A percentile compares a stretch with the other conserved stretches of the same genome.
phyloP scores from a whole-genome alignment of 2,329 filamentous ascomycete genomes.

The Niveomyces coronatus region DNA sequence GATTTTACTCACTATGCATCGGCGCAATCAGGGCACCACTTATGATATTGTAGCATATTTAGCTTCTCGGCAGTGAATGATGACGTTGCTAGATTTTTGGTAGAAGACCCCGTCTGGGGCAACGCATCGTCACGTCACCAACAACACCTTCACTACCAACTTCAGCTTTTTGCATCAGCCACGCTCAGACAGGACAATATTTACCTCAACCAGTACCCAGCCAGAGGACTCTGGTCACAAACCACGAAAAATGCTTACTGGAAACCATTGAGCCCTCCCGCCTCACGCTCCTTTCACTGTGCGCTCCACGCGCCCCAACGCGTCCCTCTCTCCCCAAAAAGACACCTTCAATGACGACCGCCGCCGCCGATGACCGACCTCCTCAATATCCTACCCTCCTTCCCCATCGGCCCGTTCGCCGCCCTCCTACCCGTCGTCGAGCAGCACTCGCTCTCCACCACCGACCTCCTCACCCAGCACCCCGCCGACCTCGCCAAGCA shows the following conservation, averaged over 20 bases:
- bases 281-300: neutral
- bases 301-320: constrained; percentile 7
- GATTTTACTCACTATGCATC: too few species aligned
- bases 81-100: too few species aligned
- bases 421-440: constrained; percentile 74
- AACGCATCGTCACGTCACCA: too few species aligned
- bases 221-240: neutral
- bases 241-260: neutral
- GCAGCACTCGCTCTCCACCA: constrained; percentile 63
- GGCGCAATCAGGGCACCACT: too few species aligned
- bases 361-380: constrained; percentile 67
- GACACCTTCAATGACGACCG: constrained; percentile 4
- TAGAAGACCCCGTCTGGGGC: too few species aligned
- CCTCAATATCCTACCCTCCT: constrained; percentile 68
- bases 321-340: neutral
- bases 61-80: too few species aligned
- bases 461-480: constrained; percentile 79
- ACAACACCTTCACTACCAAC: too few species aligned
- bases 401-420: constrained; percentile 59
- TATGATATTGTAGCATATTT: too few species aligned
- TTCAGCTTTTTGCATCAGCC: too few species aligned
- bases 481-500: constrained; percentile 74
- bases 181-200: neutral
- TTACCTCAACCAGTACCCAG: neutral
- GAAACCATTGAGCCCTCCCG: too few species aligned